Evolutionary conservation across 1,284 basidiomycete genomes (phyloP).

Genomic region (Xerocomus cyaneibrunnescens): DNA sequence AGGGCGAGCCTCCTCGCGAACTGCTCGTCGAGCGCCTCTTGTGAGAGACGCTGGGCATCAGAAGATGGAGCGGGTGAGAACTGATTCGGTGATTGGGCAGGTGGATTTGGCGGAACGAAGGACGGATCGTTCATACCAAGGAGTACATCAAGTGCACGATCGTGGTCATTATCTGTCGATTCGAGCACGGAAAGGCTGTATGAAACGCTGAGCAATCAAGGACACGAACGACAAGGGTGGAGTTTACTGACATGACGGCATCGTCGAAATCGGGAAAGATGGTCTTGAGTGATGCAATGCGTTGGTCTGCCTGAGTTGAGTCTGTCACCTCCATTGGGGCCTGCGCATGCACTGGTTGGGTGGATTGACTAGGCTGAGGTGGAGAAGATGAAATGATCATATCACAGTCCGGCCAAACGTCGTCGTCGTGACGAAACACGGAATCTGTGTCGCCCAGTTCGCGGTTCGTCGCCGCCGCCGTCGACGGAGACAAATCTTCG

Average conservation of each 20-base stretch:
- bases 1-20: constrained; percentile 67
- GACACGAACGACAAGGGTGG: background rate
- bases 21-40: constrained; percentile 72
- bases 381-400: constrained; percentile 25
- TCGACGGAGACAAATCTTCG: background rate
- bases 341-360: background rate
- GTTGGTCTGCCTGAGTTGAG: constrained; percentile 40
- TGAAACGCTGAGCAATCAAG: constrained; percentile 6
- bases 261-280: constrained; percentile 84
- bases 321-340: constrained; percentile 1
- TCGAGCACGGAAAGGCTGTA: constrained; percentile 63
- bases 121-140: constrained; percentile 81
- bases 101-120: constrained; percentile 44
- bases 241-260: constrained; percentile 52
- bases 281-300: constrained; percentile 54
- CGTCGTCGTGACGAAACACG: background rate
- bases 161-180: constrained; percentile 63
- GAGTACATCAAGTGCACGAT: constrained; percentile 67
- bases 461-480: no score
- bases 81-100: constrained; percentile 5
- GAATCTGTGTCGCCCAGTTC: background rate
- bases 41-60: constrained; percentile 39
- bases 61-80: constrained; percentile 15
- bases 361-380: constrained; percentile 2
- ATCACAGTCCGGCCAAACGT: constrained; percentile 1